phyloP scores from a whole-genome alignment of 2,329 filamentous ascomycete genomes.

The Sordariomycetes sp. region DNA sequence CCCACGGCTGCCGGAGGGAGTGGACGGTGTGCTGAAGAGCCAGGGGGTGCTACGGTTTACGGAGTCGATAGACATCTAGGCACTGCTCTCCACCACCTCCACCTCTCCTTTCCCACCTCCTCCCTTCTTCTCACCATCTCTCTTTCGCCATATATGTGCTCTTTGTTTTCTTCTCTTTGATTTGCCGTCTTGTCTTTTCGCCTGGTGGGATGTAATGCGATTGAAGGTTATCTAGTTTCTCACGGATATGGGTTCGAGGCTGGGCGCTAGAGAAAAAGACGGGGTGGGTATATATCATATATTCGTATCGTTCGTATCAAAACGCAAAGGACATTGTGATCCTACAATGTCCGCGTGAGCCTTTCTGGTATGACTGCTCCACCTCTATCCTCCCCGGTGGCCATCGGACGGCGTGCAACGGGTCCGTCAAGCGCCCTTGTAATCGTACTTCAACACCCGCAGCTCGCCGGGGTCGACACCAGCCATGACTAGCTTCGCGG shows the following conservation, averaged over 20 bases:
- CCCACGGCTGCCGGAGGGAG: constrained; percentile 57
- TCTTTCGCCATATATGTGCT: no score
- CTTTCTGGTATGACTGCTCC: not conserved
- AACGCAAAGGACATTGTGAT: not conserved
- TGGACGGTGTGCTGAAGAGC: constrained; percentile 75
- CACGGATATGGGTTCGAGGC: no score
- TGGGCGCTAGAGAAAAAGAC: not conserved
- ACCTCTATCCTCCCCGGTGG: not conserved
- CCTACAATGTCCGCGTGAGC: not conserved
- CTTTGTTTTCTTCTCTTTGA: no score
- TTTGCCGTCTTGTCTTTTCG: not conserved
- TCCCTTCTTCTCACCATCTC: not conserved
- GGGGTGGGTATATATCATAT: not conserved
- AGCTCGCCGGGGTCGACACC: constrained; percentile 56
- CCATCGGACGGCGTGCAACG: not conserved
- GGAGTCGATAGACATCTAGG: constrained; percentile 68
- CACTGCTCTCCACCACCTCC: not conserved
- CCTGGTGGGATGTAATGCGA: not conserved
- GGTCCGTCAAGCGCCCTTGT: constrained; percentile 46
- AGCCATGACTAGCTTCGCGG: constrained; percentile 52
- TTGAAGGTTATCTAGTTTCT: not conserved
- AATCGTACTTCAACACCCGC: constrained; percentile 46
- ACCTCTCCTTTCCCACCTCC: not conserved
- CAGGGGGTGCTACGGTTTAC: constrained; percentile 89
- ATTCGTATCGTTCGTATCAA: not conserved